A percentile compares a stretch with the other conserved stretches of the same genome.
Conservation (phyloP, 371 early-diverging fungal species). For the Lichtheimia corymbifera region DNA sequence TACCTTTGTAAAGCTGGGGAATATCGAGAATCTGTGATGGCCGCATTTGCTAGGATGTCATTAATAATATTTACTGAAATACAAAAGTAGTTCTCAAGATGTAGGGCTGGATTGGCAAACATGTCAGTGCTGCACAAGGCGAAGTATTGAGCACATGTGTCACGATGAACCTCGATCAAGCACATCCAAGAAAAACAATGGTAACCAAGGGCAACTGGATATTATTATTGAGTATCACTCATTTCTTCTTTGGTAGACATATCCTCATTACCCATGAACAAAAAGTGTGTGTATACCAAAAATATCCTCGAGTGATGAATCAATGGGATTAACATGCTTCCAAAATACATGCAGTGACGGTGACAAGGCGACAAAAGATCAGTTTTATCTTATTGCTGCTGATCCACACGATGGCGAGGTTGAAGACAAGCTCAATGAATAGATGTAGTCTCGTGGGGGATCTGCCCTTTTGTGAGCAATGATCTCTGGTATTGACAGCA, state of each 20-base stretch:
- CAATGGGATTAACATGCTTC: not conserved
- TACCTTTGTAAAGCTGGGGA: too few relatives aligned
- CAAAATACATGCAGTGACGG: not conserved
- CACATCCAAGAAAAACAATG: conserved; percentile 26
- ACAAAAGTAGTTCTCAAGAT: too few relatives aligned
- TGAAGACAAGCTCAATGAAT: conserved; percentile 83
- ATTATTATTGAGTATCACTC: not conserved
- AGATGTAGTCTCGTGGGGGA: too few relatives aligned
- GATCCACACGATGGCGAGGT: conserved; percentile 84
- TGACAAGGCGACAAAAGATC: conserved; percentile 46
- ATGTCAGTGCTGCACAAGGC: conserved; percentile 88
- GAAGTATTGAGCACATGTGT: conserved; percentile 87
- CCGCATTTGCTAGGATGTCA: too few relatives aligned
- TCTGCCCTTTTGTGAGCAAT: too few relatives aligned
- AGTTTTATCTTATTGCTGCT: conserved; percentile 87
- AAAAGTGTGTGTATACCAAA: conserved; percentile 1
- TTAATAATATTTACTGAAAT: too few relatives aligned
- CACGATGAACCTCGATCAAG: conserved; percentile 54
- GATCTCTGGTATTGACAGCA: too few relatives aligned
- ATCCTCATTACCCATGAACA: not conserved
- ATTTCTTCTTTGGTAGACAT: not conserved
- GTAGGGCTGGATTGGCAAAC: too few relatives aligned
- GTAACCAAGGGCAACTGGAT: not conserved
- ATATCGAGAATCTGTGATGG: too few relatives aligned
- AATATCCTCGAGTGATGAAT: not conserved